phyloP scores from a whole-genome alignment of 2,329 filamentous ascomycete species.

The Aspergillus chevalieri region DNA sequence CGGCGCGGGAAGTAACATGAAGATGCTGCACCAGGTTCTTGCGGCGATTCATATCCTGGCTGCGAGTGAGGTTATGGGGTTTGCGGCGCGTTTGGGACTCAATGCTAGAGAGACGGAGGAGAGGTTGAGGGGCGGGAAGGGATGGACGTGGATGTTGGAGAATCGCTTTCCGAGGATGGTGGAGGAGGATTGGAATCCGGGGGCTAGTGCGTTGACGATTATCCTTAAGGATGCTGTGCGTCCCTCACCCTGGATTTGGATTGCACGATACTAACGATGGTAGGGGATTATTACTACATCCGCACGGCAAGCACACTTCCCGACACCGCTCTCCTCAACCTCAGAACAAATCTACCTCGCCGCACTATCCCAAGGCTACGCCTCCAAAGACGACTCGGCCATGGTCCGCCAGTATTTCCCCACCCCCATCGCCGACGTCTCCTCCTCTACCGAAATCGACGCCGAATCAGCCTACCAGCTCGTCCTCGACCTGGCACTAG shows the following conservation, averaged over 20 bases:
- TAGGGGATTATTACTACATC: constrained; percentile 62
- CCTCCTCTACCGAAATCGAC: constrained; percentile 24
- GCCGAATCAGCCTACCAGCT: constrained; percentile 33
- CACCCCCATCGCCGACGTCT: constrained; percentile 37
- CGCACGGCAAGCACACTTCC: constrained; percentile 53
- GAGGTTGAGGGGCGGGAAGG: constrained; percentile 37
- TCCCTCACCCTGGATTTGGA: neutral
- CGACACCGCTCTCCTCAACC: constrained; percentile 54
- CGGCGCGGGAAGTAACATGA: constrained; percentile 56
- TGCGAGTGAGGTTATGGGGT: constrained; percentile 55
- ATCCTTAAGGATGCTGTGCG: constrained; percentile 53
- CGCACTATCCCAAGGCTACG: constrained; percentile 53
- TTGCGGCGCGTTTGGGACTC: constrained; percentile 52
- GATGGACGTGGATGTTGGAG: constrained; percentile 58
- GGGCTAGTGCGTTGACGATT: constrained; percentile 55
- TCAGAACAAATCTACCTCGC: constrained; percentile 62
- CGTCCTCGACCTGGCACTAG: constrained; percentile 38
- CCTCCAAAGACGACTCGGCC: constrained; percentile 50
- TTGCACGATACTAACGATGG: neutral
- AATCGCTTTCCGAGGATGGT: constrained; percentile 54
- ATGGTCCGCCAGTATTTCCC: constrained; percentile 50
- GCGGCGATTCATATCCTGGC: constrained; percentile 59
- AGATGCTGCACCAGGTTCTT: constrained; percentile 59
- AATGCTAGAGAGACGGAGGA: constrained; percentile 41
- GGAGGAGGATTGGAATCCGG: constrained; percentile 46